Conservation (phyloP, 2,329 filamentous ascomycete genomes). For the Mycosphaerella sp. region DNA sequence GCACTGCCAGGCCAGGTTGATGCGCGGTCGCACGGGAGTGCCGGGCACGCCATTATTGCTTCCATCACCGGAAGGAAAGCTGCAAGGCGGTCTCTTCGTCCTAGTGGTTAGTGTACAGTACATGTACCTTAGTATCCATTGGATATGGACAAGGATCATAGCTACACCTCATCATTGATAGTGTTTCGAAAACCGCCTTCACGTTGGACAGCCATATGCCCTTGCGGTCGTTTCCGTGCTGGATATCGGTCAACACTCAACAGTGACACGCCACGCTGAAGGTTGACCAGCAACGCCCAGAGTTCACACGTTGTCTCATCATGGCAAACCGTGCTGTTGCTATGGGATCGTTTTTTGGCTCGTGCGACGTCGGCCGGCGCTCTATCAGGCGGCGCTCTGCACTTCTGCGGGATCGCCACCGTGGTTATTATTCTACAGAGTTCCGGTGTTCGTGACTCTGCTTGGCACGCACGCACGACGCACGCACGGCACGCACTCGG, state of each 20-base stretch:
- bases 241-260: slow-evolving; percentile 17
- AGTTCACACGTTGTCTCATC: slow-evolving; percentile 13
- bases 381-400: slow-evolving; percentile 12
- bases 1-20: too few relatives aligned
- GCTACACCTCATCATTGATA: slow-evolving; percentile 4
- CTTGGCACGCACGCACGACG: too few relatives aligned
- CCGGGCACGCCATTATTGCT: slow-evolving; percentile 8
- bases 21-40: slow-evolving; percentile 4
- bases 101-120: too few relatives aligned
- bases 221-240: slow-evolving; percentile 18
- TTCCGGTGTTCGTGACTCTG: background rate
- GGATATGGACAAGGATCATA: too few relatives aligned
- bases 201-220: slow-evolving; percentile 15
- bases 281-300: slow-evolving; percentile 13
- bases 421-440: background rate
- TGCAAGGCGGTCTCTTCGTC: slow-evolving; percentile 18
- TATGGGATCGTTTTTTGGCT: slow-evolving; percentile 17
- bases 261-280: slow-evolving; percentile 17
- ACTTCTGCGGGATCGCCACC: background rate
- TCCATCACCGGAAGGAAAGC: slow-evolving; percentile 1
- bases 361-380: slow-evolving; percentile 19
- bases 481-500: background rate
- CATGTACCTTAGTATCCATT: too few relatives aligned
- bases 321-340: slow-evolving; percentile 14
- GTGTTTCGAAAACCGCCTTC: slow-evolving; percentile 16